Base-by-base conservation (phyloP, 2,329 filamentous ascomycete genomes). In the Dendryphion nanum region DNA sequence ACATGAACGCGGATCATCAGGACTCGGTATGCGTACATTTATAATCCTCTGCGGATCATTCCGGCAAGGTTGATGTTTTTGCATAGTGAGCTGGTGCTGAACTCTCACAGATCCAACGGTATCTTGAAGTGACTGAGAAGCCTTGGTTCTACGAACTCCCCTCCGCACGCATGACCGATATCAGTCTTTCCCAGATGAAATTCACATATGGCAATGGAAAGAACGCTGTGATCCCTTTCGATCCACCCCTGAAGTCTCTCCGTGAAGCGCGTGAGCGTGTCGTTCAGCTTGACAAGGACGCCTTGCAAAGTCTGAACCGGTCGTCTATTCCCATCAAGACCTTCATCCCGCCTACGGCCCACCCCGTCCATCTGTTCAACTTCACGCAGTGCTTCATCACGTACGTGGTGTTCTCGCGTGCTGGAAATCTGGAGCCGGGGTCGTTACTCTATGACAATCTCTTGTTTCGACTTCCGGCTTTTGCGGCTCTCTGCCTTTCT, bases 1-100 rank as follows among this genome's bases (percentile, higher is more conserved):
- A 96, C 72, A 93, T 96, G 87, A 95, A 96, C 70, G 72, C 73
- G 30, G 85, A 91, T 65, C 91, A 95, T 69, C 71, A 76, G 35
- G 76, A 80, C 51, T 87, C 88, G 41, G 80, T 73, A 61, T 16
- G 59, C 29, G 7, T 10, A 26, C n/a, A 16, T 17, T 23, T 18
- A 21, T 23, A 19, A 10, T 33, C 12, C 4, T 18, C 26, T 29
- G 20, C 33, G 16, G 15, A 36, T 8, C 16, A 28, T 26, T n/a
- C n/a, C n/a, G n/a, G n/a, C n/a, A n/a, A n/a, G n/a, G n/a, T n/a
- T n/a, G n/a, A n/a, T n/a, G n/a, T n/a, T n/a, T n/a, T n/a, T n/a
- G n/a, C n/a, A n/a, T n/a, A n/a, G n/a, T n/a, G n/a, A n/a, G n/a
- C n/a, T n/a, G n/a, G n/a, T n/a, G n/a, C n/a, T n/a, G n/a, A n/a